Evolutionary conservation across 2,329 filamentous ascomycete genomes (phyloP), one percentile per base, ranked within the genome.

Genomic region (Myriangium duriaei): DNA sequence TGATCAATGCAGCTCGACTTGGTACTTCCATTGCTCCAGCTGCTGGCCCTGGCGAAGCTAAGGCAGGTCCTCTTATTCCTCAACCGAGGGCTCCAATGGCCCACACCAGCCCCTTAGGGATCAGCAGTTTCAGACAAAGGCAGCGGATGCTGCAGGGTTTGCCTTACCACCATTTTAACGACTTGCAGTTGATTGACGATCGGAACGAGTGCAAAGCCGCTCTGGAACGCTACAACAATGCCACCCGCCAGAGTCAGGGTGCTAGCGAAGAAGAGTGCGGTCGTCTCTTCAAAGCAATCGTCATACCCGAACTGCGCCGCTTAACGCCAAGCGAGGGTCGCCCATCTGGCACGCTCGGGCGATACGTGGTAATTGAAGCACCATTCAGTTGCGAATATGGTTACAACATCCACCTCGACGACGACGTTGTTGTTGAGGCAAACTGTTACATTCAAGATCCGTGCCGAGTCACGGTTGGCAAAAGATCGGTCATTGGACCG

Each of bases 381-480:
- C 88, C 88, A 0, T 96, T 98, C 57, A 78, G 71, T 32, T 95
- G 88, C 56, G 86, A 95, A 52, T 95, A 95, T 52, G 91, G 91
- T 1, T 96, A 94, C 63, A 96, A 98, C 57, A 81, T 96, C 50
- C 72, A 73, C 33, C 81, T 98, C 47, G 87, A 83, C 10, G 79
- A 87, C 49, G 79, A 91, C 46, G 84, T 92, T 2, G 73, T 79
- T 39, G 81, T 98, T 47, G 83, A 81, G 12, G 73, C 82, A 39
- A 81, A 84, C 51, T 95, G 87, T 58, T 79, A 77, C 16, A 79
- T 96, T 52, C 75, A 87, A 40, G 91, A 98, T 55, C 79, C 86
- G n/a, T 81, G 79, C 54, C 71, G 78, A 45, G 81, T 96, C 43
- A 76, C 68, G 32, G 86, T 96, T 51, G 87, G 87, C 2, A 74